A percentile compares a stretch with the other conserved stretches of the same genome.
Conservation (phyloP, 2,329 filamentous ascomycete genomes). For the Talaromyces sp. region DNA sequence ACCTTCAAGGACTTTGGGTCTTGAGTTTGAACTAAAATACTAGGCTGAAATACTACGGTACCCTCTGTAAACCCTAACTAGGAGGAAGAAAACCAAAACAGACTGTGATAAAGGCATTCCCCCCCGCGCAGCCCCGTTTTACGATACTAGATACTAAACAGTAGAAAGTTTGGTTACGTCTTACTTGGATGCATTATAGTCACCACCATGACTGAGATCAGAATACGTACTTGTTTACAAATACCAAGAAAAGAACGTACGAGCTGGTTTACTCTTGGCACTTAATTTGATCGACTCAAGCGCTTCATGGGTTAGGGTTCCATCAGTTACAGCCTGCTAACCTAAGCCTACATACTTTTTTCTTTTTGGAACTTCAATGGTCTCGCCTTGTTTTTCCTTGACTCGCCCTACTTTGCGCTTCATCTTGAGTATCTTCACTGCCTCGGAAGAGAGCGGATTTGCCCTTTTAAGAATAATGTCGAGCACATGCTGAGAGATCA, state of each 20-base stretch:
- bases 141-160: background rate
- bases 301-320: background rate
- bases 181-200: background rate
- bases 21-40: background rate
- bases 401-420: conserved; percentile 13
- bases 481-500: background rate
- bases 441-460: background rate
- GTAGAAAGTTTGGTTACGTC: background rate
- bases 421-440: background rate
- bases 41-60: background rate
- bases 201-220: background rate
- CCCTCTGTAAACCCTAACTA: background rate
- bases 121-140: conserved; percentile 8
- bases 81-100: background rate
- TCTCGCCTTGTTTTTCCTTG: conserved; percentile 15
- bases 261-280: background rate
- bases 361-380: conserved; percentile 4
- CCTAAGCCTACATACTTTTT: background rate
- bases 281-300: background rate
- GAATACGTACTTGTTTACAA: background rate
- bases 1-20: background rate
- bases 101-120: conserved; percentile 2
- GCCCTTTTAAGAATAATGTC: background rate
- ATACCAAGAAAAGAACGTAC: background rate
- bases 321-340: background rate